These are phyloP conservation scores for Salix caprea DNA, from an alignment of 345 rosid genomes.

Conservation along the genomic window DNA sequence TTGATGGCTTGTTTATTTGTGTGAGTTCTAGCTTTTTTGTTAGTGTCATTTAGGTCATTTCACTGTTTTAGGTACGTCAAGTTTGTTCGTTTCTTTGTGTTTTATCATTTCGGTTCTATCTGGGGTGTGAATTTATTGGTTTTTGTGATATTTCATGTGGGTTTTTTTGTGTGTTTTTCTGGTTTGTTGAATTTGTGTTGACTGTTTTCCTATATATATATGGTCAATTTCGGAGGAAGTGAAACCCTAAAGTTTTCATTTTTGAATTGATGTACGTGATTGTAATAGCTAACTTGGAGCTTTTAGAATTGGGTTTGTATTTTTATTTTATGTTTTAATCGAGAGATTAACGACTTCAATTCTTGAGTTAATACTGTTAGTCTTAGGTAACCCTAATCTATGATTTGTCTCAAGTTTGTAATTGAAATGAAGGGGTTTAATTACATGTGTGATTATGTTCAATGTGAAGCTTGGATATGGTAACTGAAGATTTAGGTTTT, in stretches of 20 bases:
- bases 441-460: constrained; percentile 5
- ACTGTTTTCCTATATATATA: constrained; percentile 31
- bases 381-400: constrained; percentile 44
- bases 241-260: constrained; percentile 47
- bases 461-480: constrained; percentile 12
- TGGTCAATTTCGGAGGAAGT: constrained; percentile 20
- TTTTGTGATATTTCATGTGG: constrained; percentile 37
- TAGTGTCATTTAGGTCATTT: constrained; percentile 40
- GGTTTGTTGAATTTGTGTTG: constrained; percentile 15
- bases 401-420: constrained; percentile 20
- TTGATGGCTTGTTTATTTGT: constrained; percentile 15
- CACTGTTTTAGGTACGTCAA: constrained; percentile 51
- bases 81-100: constrained; percentile 24
- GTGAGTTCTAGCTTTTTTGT: constrained; percentile 18
- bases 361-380: neutral
- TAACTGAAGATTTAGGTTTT: constrained; percentile 15
- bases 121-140: constrained; percentile 30
- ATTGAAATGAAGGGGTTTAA: constrained; percentile 16
- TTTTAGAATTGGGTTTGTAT: constrained; percentile 20
- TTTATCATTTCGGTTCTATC: constrained; percentile 38
- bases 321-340: constrained; percentile 11
- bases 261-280: constrained; percentile 16
- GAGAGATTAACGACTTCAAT: constrained; percentile 15
- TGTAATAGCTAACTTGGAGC: constrained; percentile 11
- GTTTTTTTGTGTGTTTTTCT: constrained; percentile 17